Evolutionary conservation across 345 rosid species (phyloP), one percentile per base, ranked within the genome.

Genomic region (Atalantia buxifolia): DNA sequence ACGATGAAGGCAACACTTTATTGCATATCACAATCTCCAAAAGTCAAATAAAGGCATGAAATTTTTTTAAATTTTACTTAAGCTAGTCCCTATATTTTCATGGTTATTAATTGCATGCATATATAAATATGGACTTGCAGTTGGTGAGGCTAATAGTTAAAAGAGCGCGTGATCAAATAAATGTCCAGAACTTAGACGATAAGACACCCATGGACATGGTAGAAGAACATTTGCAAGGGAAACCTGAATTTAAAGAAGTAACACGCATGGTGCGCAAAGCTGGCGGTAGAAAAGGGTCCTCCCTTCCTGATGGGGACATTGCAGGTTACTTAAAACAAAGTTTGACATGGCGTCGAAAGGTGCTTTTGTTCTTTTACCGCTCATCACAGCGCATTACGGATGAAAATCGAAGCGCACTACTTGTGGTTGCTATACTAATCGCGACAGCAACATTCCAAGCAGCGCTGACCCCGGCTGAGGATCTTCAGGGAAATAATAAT

Each of bases 401-500:
- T 31, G 75, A 71, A 27, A 78, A 14, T 40, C 76, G 66, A 68
- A 87, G 69, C 60, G 75, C 78, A 1, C 63, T 87, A 53, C 77
- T 84, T 48, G 82, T 83, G 18, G 86, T 79, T 36, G 77, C 79
- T 30, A 25, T 83, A 57, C 62, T 85, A 22, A 83, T 83, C 9
- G 69, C 86, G 55, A 87, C 86, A 31, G 74, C 88, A 16, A 83
- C 86, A 0, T 87, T 70, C 36, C 78, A 70, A 50, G 83, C 84
- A 8, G 67, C 40, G 27, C 82, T 86, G 33, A 68, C 66, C 71
- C 87, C 87, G 7, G 74, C 79, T 6, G 83, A 78, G 13, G 86
- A 1, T 45, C 33, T 24, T 4, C 0, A 45, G 57, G 12, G 27
- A 36, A 22, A 14, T 19, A 5, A 13, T n/a, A n/a, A n/a, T n/a